phyloP scores from a whole-genome alignment of 2,329 filamentous ascomycete genomes.

The Colletotrichum cuscutae region DNA sequence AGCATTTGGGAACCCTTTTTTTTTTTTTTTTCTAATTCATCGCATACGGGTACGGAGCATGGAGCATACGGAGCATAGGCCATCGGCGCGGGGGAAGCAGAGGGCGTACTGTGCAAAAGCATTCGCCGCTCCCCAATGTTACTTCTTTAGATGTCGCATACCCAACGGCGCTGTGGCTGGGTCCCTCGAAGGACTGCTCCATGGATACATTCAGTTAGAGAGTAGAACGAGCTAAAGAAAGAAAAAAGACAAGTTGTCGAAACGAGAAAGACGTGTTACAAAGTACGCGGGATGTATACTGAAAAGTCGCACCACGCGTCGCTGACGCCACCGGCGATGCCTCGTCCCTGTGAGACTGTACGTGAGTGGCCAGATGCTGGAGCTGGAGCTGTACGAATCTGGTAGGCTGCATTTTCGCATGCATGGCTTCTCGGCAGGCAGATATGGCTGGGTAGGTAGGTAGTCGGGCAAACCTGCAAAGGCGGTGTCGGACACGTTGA shows the following conservation, averaged over 20 bases:
- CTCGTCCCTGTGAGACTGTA: not conserved
- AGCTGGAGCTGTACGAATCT: not conserved
- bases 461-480: no score
- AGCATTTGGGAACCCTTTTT: not conserved
- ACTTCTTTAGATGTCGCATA: not conserved
- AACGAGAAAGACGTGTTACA: not conserved
- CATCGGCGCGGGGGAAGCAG: not conserved
- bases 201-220: not conserved
- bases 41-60: slow-evolving; percentile 15
- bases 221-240: not conserved
- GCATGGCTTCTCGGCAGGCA: not conserved
- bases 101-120: not conserved
- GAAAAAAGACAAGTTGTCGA: not conserved
- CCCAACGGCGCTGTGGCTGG: not conserved
- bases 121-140: not conserved
- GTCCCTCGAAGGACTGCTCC: not conserved
- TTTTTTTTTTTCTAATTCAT: not conserved
- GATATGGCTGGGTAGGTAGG: no score
- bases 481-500: slow-evolving; percentile 10
- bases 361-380: not conserved
- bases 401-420: slow-evolving; percentile 16
- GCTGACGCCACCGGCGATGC: not conserved
- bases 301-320: not conserved
- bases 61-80: not conserved
- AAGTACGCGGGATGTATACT: not conserved